Base-by-base conservation (phyloP, 2,329 filamentous ascomycete species). In the Ceratocystis diversiconidia region DNA sequence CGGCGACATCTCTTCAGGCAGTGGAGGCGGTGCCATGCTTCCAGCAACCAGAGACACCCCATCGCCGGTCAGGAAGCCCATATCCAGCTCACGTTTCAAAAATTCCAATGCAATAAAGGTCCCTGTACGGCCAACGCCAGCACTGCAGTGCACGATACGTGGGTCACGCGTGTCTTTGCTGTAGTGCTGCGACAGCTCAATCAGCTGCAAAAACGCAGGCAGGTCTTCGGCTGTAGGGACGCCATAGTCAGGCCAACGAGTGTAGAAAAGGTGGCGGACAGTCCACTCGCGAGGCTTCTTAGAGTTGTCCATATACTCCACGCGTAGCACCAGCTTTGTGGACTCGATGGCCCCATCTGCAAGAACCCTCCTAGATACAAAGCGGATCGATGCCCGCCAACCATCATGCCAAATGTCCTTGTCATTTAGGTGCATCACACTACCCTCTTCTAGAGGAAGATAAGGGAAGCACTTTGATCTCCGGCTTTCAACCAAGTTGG, bases 101-200 rank as follows among this genome's bases (percentile, higher is more conserved):
- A 95, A 90, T 75, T 97, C 94, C n/a, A 99, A 82, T 1, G 90
- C 88, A 71, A 99, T 96, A 73, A 97, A 99, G 0, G 94, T 97
- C 43, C 94, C 94, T 6, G 89, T 95, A 65, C 94, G 85, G 12
- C 94, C 94, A 15, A 99, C 92, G 48, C 94, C 94, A 6, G 94
- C 94, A 72, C 90, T 95, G 77, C 89, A 92, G 75, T 92, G 88
- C 10, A 91, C 82, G 67, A 97, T 86, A 65, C 92, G 86, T 3
- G 92, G 89, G 71, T 78, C 76, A 6, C 76, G 76, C 7, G 57
- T 22, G 1, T 77, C 76, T 44, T 81, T 82, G 73, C 81, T 82
- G 69, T 75, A 73, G 68, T 82, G 77, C 25, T 82, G 79, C 1
- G 87, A 89, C 1, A 90, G 78, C 7, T 79, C 78, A 79, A 92